Conservation (phyloP, 1,284 basidiomycete genomes). For the Ganoderma resinaceum region DNA sequence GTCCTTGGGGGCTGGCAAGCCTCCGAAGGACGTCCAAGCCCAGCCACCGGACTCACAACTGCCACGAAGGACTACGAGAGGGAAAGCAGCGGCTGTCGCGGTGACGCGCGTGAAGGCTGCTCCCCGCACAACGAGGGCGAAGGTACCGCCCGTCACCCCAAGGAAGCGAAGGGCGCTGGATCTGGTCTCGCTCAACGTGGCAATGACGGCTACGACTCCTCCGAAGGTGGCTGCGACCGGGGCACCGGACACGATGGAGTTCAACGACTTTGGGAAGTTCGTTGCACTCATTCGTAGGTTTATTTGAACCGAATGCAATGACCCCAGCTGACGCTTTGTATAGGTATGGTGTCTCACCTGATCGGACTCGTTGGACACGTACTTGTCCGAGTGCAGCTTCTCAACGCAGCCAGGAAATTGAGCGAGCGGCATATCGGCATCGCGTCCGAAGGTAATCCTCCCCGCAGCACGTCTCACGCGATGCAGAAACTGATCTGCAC, state of each 20-base stretch:
- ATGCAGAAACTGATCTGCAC: background rate
- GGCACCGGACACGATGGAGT: slow-evolving; percentile 32
- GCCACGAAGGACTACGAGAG: slow-evolving; percentile 22
- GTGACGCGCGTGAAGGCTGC: slow-evolving; percentile 6
- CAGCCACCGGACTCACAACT: background rate
- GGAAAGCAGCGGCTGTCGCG: slow-evolving; percentile 11
- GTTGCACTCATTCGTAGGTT: slow-evolving; percentile 56
- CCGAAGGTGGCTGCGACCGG: slow-evolving; percentile 18
- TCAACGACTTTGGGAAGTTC: slow-evolving; percentile 60
- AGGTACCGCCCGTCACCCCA: slow-evolving; percentile 34
- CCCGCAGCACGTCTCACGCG: slow-evolving; percentile 13
- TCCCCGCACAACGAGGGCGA: slow-evolving; percentile 18
- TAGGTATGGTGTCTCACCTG: slow-evolving; percentile 70
- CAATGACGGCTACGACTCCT: slow-evolving; percentile 31
- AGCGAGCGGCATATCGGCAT: slow-evolving; percentile 35
- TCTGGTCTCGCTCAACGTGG: slow-evolving; percentile 45
- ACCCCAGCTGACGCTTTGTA: slow-evolving; percentile 11
- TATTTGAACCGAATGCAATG: slow-evolving; percentile 25
- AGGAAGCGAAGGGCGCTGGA: slow-evolving; percentile 46
- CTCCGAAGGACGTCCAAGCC: background rate
- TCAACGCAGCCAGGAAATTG: slow-evolving; percentile 38
- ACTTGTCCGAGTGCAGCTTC: slow-evolving; percentile 51
- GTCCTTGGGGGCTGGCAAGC: background rate
- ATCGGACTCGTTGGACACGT: slow-evolving; percentile 68
- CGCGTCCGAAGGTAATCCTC: slow-evolving; percentile 56